Evolutionary conservation across 257 asterid species (phyloP).

Genomic region (Linaria vulgaris): DNA sequence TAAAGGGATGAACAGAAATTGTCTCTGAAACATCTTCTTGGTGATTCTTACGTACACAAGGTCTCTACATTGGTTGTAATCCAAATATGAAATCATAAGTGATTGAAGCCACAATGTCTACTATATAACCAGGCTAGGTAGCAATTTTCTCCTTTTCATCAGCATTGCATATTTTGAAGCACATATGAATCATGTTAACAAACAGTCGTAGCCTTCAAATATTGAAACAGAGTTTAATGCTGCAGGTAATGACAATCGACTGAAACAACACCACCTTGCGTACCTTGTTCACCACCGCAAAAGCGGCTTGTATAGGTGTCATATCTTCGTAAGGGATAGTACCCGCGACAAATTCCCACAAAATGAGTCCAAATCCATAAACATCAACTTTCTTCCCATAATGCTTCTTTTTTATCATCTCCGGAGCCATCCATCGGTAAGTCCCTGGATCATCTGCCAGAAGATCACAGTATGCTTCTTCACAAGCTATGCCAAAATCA

Average conservation of each 20-base stretch:
- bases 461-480: conserved; percentile 62
- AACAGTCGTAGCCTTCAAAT: background rate
- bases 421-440: conserved; percentile 94
- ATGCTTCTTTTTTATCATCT: conserved; percentile 62
- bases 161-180: background rate
- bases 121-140: no score
- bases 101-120: no score
- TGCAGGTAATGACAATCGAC: no score
- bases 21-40: no score
- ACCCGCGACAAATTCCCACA: conserved; percentile 72
- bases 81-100: no score
- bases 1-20: no score
- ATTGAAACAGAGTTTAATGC: background rate
- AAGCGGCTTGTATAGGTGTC: conserved; percentile 82
- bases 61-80: no score
- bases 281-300: conserved; percentile 80
- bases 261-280: no score
- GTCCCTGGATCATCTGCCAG: conserved; percentile 76
- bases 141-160: no score
- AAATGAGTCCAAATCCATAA: conserved; percentile 66
- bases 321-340: conserved; percentile 65
- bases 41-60: no score
- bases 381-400: conserved; percentile 65
- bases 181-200: conserved; percentile 3
- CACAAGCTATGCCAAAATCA: conserved; percentile 76